Conservation (phyloP, 164 flowering plant genomes). For the Piper betle region DNA sequence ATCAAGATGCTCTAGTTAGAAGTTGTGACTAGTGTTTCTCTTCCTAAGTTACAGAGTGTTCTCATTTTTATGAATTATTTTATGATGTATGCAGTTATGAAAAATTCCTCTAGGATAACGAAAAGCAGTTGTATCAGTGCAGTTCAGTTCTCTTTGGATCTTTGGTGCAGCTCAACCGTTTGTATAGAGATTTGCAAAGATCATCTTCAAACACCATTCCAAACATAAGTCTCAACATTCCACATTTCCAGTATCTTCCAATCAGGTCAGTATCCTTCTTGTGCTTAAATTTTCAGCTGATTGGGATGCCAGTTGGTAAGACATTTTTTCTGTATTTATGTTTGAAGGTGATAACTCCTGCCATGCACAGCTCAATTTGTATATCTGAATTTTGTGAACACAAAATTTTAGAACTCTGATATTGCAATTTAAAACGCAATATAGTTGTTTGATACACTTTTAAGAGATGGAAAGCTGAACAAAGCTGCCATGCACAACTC, state of each 20-base stretch:
- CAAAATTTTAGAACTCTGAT: no score
- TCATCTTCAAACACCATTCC: slow-evolving; percentile 72
- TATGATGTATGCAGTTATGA: slow-evolving; percentile 47
- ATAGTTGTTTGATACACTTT: no score
- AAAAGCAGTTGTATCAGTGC: slow-evolving; percentile 72
- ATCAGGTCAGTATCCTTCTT: slow-evolving; percentile 52
- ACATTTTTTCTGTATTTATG: neutral
- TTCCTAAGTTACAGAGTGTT: no score
- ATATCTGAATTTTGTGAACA: no score
- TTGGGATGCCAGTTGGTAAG: neutral
- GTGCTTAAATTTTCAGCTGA: neutral
- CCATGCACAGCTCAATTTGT: no score
- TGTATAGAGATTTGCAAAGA: slow-evolving; percentile 67
- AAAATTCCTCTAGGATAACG: slow-evolving; percentile 93
- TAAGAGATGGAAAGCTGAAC: no score
- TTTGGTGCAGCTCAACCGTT: slow-evolving; percentile 84
- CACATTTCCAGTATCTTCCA: slow-evolving; percentile 95
- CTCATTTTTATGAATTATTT: neutral
- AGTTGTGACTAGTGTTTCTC: neutral
- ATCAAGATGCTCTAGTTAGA: no score
- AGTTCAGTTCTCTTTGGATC: slow-evolving; percentile 95
- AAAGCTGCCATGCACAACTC: no score
- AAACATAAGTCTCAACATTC: slow-evolving; percentile 71
- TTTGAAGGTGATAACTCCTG: no score
- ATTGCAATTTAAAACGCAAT: no score